Conservation (phyloP, 768 basidiomycete genomes). For the Boletus sp. region DNA sequence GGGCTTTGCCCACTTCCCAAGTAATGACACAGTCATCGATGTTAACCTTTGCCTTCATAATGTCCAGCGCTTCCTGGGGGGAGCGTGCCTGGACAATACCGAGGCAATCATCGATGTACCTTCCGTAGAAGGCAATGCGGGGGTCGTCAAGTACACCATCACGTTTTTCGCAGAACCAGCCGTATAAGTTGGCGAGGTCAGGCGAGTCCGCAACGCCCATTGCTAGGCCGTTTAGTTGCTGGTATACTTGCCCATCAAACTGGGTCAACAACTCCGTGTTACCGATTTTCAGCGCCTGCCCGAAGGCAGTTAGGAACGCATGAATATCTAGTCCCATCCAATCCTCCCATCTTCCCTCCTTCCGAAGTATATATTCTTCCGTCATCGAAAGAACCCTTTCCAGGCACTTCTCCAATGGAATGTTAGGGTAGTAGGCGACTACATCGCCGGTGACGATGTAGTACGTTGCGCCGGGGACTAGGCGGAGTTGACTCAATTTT, state of each 20-base stretch:
- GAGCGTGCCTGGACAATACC: neutral
- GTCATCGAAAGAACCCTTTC: too few relatives aligned
- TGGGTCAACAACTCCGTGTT: neutral
- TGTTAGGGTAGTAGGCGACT: too few relatives aligned
- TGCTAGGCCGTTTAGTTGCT: neutral
- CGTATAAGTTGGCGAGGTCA: slow-evolving; percentile 9
- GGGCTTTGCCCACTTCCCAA: neutral
- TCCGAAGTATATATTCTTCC: too few relatives aligned
- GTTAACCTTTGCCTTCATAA: neutral
- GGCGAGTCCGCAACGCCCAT: slow-evolving; percentile 7
- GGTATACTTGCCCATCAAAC: neutral
- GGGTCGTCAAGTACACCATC: neutral
- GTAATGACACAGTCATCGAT: slow-evolving; percentile 4
- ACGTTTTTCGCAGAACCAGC: neutral
- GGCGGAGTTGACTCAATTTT: slow-evolving; percentile 9
- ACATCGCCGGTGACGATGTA: neutral
- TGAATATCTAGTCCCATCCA: too few relatives aligned
- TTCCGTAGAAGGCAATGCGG: neutral
- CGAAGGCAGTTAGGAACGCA: too few relatives aligned
- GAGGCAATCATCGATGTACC: neutral
- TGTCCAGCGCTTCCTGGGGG: neutral
- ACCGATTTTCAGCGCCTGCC: too few relatives aligned
- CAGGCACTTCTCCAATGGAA: too few relatives aligned
- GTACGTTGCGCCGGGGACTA: accelerated
- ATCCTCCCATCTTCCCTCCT: too few relatives aligned